phyloP scores from a whole-genome alignment of 805 yeast species.

The Wickerhamomyces rabaulensis region DNA sequence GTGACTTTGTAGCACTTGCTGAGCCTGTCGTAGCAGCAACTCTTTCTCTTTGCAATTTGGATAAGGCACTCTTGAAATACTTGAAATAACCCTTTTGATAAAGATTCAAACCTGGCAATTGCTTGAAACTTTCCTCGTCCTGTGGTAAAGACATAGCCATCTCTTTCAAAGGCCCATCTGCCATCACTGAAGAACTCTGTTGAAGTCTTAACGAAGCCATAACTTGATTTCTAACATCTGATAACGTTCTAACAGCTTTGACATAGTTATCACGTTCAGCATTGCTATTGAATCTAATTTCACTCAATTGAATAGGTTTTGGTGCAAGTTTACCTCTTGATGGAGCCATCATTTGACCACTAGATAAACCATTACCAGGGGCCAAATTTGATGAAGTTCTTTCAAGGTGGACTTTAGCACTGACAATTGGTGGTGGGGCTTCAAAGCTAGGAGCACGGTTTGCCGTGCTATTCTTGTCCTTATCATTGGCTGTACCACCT shows the following conservation, averaged over 20 bases:
- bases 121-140: constrained; percentile 39
- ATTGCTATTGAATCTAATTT: constrained; percentile 14
- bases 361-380: constrained; percentile 3
- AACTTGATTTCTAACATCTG: constrained; percentile 36
- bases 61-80: constrained; percentile 34
- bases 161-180: constrained; percentile 40
- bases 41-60: constrained; percentile 11
- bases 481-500: constrained; percentile 5
- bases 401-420: constrained; percentile 19
- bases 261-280: constrained; percentile 17
- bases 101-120: constrained; percentile 28
- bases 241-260: constrained; percentile 25
- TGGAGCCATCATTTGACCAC: not conserved
- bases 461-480: constrained; percentile 8
- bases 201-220: constrained; percentile 35
- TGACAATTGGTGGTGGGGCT: constrained; percentile 20
- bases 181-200: constrained; percentile 29
- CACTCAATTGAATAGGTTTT: constrained; percentile 19
- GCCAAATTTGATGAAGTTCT: constrained; percentile 19
- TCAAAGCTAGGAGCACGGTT: constrained; percentile 9
- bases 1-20: constrained; percentile 13
- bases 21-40: not conserved
- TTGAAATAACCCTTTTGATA: constrained; percentile 28
- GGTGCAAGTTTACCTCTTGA: constrained; percentile 6
- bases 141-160: constrained; percentile 54